These are phyloP conservation scores for Glarea lozoyensis DNA, from an alignment of 495 filamentous ascomycete genomes.

Conservation along the genomic window DNA sequence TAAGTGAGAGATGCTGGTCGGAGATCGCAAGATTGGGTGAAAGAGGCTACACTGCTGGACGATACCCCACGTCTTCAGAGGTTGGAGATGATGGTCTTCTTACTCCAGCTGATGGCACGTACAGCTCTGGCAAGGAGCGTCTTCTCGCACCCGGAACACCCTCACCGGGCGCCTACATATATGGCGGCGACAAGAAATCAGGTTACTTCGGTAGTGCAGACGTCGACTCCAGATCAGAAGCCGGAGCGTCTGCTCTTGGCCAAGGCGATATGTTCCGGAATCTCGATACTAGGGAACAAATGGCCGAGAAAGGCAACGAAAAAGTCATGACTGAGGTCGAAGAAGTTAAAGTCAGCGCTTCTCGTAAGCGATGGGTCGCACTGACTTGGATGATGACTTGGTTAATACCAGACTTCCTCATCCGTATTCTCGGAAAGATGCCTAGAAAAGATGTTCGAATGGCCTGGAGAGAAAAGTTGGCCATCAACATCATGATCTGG, in stretches of 20 bases:
- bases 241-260: slow-evolving; percentile 78
- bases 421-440: slow-evolving; percentile 74
- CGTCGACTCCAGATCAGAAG: slow-evolving; percentile 79
- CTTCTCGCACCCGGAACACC: slow-evolving; percentile 52
- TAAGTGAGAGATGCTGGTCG: slow-evolving; percentile 92
- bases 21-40: slow-evolving; percentile 75
- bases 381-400: slow-evolving; percentile 82
- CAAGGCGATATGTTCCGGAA: slow-evolving; percentile 97
- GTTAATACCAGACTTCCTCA: slow-evolving; percentile 76
- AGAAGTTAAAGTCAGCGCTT: slow-evolving; percentile 63
- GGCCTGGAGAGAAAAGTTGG: slow-evolving; percentile 92
- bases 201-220: slow-evolving; percentile 80
- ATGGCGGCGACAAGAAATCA: slow-evolving; percentile 62
- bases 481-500: slow-evolving; percentile 99
- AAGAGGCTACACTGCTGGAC: slow-evolving; percentile 37
- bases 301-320: slow-evolving; percentile 92
- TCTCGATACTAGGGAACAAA: slow-evolving; percentile 83
- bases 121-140: slow-evolving; percentile 62
- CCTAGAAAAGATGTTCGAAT: slow-evolving; percentile 85
- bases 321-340: slow-evolving; percentile 88
- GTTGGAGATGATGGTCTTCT: slow-evolving; percentile 36
- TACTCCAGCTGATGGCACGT: slow-evolving; percentile 35
- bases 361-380: slow-evolving; percentile 85
- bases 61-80: slow-evolving; percentile 36
- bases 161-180: slow-evolving; percentile 41